Evolutionary conservation across 2,329 filamentous ascomycete genomes (phyloP).

Genomic region (Fonsecaea multimorphosa): DNA sequence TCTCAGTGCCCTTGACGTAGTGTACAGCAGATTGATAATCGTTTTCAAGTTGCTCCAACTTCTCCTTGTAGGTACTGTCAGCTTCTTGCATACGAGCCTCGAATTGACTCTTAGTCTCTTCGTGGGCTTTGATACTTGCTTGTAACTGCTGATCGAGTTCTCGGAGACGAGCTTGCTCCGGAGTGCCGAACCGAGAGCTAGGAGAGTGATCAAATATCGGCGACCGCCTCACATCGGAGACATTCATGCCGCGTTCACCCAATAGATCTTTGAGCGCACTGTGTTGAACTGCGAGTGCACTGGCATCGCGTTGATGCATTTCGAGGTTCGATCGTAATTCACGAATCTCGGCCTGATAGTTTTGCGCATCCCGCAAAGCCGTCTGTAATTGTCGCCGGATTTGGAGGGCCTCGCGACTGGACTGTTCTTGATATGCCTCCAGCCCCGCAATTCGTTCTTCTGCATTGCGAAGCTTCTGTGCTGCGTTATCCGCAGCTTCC

Average conservation of each 20-base stretch:
- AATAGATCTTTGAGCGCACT: constrained; percentile 92
- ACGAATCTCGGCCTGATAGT: constrained; percentile 77
- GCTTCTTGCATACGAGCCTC: constrained; percentile 82
- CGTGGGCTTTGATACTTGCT: constrained; percentile 75
- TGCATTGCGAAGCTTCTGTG: constrained; percentile 86
- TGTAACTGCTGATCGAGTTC: constrained; percentile 90
- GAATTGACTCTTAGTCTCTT: constrained; percentile 79
- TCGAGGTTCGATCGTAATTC: constrained; percentile 84
- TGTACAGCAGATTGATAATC: constrained; percentile 98
- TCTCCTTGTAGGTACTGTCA: constrained; percentile 89
- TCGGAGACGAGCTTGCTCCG: constrained; percentile 77
- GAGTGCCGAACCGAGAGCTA: constrained; percentile 74
- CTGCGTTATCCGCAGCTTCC: constrained; percentile 81
- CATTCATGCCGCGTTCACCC: constrained; percentile 83
- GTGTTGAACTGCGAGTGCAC: constrained; percentile 89
- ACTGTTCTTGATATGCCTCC: constrained; percentile 96
- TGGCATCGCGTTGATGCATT: constrained; percentile 88
- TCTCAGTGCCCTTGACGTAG: constrained; percentile 97
- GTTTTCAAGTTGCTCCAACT: constrained; percentile 89
- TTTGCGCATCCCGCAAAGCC: constrained; percentile 80
- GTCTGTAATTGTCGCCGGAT: constrained; percentile 89
- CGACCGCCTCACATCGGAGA: constrained; percentile 72
- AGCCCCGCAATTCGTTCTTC: constrained; percentile 97
- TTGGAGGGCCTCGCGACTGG: constrained; percentile 87
- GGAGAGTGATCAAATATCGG: constrained; percentile 72